A percentile compares a stretch with the other conserved stretches of the same genome.
phyloP scores from a whole-genome alignment of 2,329 filamentous ascomycete species.

The Stagonosporopsis vannaccii region DNA sequence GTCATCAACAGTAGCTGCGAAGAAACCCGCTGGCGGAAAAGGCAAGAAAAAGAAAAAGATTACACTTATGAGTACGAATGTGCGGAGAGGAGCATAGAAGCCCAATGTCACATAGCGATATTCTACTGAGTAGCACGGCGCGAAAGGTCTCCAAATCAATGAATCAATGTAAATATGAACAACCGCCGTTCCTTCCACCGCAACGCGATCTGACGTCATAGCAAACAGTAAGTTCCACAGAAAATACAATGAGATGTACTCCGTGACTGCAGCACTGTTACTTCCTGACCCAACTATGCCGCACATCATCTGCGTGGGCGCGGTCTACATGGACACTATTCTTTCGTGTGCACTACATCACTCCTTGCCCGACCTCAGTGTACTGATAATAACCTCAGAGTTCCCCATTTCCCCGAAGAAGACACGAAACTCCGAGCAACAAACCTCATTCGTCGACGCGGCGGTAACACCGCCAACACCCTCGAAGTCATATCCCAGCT shows the following conservation, averaged over 20 bases:
- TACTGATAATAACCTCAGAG: conserved; percentile 53
- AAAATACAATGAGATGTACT: background rate
- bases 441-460: conserved; percentile 65
- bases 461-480: conserved; percentile 76
- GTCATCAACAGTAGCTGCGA: conserved; percentile 19
- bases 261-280: background rate
- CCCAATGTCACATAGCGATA: conserved; percentile 16
- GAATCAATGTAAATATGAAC: conserved; percentile 19
- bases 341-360: conserved; percentile 61
- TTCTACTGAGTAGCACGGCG: conserved; percentile 35
- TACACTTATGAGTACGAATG: conserved; percentile 72
- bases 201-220: conserved; percentile 17
- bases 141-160: conserved; percentile 26
- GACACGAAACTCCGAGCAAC: conserved; percentile 76
- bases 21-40: conserved; percentile 55
- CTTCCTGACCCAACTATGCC: background rate
- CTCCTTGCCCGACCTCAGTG: background rate
- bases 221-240: conserved; percentile 13
- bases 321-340: conserved; percentile 76
- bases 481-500: conserved; percentile 73
- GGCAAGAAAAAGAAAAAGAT: conserved; percentile 74
- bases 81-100: conserved; percentile 60
- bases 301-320: conserved; percentile 69
- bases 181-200: conserved; percentile 4
- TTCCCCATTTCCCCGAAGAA: conserved; percentile 72